These are phyloP conservation scores for Xylaria sp. DNA, from an alignment of 495 filamentous ascomycete species.

Conservation along the genomic window DNA sequence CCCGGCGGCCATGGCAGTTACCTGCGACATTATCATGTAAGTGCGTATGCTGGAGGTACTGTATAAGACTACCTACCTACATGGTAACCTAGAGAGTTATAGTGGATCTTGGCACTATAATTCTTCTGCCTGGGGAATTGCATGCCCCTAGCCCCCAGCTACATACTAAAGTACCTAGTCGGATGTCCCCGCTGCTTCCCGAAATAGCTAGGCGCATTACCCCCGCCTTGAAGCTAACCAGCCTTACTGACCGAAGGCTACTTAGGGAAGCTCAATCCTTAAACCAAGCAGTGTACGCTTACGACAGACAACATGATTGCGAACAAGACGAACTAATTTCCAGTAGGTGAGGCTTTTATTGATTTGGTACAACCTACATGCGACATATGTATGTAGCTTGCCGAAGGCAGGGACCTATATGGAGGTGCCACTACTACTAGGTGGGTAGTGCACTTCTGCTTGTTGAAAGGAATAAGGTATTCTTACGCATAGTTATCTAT, in stretches of 20 bases:
- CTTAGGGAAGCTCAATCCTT: not conserved
- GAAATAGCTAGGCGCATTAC: not conserved
- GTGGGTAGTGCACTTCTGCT: not conserved
- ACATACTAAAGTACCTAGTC: not conserved
- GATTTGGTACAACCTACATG: not conserved
- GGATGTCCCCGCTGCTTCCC: constrained; percentile 11
- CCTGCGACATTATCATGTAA: not conserved
- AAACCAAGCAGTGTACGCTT: too few species aligned
- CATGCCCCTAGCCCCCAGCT: not conserved
- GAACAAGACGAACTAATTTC: not conserved
- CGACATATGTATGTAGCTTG: too few species aligned
- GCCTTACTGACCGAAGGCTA: constrained; percentile 18
- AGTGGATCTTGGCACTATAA: not conserved
- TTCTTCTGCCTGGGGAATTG: not conserved
- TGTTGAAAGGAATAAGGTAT: not conserved
- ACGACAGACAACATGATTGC: not conserved
- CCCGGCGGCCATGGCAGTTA: not conserved
- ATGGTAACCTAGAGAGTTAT: not conserved
- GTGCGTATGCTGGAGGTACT: too few species aligned
- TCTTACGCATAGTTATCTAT: too few species aligned
- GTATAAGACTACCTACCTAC: too few species aligned
- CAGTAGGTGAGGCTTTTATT: not conserved
- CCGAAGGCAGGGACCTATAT: too few species aligned
- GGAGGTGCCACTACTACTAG: too few species aligned
- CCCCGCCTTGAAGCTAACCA: constrained; percentile 14